A percentile compares a stretch with the other conserved stretches of the same genome.
Conservation (phyloP, 2,329 filamentous ascomycete species). For the Colletotrichum spaethianum region DNA sequence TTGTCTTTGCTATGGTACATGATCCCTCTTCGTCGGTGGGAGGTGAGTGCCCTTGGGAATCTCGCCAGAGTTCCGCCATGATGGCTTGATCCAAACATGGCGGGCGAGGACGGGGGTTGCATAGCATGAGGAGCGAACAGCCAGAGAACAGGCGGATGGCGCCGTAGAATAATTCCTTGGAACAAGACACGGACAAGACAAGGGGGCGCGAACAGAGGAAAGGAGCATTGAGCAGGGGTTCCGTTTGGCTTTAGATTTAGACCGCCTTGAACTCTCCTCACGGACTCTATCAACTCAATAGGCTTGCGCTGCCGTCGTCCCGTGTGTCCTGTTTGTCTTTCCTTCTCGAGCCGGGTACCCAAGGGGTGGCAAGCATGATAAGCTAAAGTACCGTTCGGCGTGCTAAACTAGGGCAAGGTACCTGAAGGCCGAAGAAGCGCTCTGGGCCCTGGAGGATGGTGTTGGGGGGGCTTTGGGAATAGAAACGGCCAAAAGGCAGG, state of each 20-base stretch:
- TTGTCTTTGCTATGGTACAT: constrained; percentile 6
- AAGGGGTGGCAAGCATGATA: neutral
- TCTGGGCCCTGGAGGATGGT: neutral
- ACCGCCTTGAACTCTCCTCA: constrained; percentile 39
- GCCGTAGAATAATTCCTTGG: constrained; percentile 30
- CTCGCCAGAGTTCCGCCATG: constrained; percentile 21
- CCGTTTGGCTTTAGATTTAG: constrained; percentile 37
- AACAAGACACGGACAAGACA: constrained; percentile 26
- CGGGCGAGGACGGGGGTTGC: constrained; percentile 2
- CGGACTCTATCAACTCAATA: constrained; percentile 35
- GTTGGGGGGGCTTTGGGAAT: neutral
- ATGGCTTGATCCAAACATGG: constrained; percentile 20
- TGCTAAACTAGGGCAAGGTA: constrained; percentile 20
- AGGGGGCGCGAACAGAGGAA: constrained; percentile 13
- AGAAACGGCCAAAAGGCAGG: constrained; percentile 8
- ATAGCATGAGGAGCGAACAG: constrained; percentile 5
- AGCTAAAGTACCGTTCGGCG: constrained; percentile 31
- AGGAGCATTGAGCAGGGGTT: constrained; percentile 32
- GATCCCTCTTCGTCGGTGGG: constrained; percentile 3
- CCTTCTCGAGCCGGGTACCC: constrained; percentile 5
- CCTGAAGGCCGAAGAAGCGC: constrained; percentile 7
- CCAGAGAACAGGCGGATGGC: constrained; percentile 15
- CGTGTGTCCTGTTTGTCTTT: neutral
- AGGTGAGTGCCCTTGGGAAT: neutral
- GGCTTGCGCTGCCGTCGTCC: constrained; percentile 11